Conservation (phyloP, 495 filamentous ascomycete species). For the Thozetella sp. region DNA sequence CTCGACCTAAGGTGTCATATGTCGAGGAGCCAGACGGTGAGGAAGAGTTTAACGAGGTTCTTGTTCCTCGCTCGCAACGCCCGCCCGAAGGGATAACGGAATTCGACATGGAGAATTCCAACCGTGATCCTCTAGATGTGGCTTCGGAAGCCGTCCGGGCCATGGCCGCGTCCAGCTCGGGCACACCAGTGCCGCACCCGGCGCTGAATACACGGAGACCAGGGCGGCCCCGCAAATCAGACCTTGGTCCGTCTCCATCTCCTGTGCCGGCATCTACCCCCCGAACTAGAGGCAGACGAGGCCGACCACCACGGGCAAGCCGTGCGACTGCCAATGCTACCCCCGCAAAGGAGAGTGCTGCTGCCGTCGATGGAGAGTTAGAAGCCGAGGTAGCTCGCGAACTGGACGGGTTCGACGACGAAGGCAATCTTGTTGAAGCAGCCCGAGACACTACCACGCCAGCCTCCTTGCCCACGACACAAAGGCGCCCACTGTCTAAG, state of each 20-base stretch:
- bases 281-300: background rate
- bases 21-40: constrained; percentile 32
- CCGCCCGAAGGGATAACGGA: constrained; percentile 14
- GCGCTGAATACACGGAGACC: constrained; percentile 7
- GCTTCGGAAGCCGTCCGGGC: constrained; percentile 30
- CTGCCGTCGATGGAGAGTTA: too few species aligned
- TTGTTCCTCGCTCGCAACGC: constrained; percentile 24
- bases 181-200: background rate
- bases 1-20: constrained; percentile 43
- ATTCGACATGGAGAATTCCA: constrained; percentile 13
- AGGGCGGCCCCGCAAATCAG: constrained; percentile 12
- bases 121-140: constrained; percentile 36
- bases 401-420: constrained; percentile 26
- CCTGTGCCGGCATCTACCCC: background rate
- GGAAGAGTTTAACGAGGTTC: constrained; percentile 37
- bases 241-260: background rate
- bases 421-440: constrained; percentile 19
- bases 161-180: constrained; percentile 4
- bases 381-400: constrained; percentile 21
- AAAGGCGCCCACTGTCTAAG: constrained; percentile 19
- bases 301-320: background rate
- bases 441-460: background rate
- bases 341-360: too few species aligned
- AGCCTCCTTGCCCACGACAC: constrained; percentile 12
- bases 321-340: background rate